Evolutionary conservation across 169 alveolate species (phyloP), one percentile per base, ranked within the genome.

Genomic region (Plasmodium inui): DNA sequence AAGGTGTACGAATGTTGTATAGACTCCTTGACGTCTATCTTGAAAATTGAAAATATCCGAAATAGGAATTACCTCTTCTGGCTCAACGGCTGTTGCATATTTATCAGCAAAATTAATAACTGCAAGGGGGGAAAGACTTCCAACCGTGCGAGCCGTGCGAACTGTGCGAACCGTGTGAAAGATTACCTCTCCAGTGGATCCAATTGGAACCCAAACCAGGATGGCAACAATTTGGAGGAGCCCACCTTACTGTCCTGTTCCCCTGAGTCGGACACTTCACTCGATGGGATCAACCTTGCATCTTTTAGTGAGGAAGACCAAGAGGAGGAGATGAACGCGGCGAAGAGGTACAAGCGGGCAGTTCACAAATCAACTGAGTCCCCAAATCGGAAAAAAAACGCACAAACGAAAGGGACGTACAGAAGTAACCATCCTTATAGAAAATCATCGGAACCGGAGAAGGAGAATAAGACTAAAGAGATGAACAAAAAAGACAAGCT

Each of bases 21-120:
- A 2, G 95, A 91, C n/a, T 91, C 95, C 12, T 82, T 91, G 37
- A 39, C 72, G 2, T 91, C 95, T 34, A 91, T 91, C 83, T 30
- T 91, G 57, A 80, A 82, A 81, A 82, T 91, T 53, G 95, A 91
- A 81, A 91, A 80, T 46, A 82, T 91, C 28, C 9, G 92, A 55
- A 91, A 91, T 82, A 80, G 74, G 83, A 82, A 91, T 44, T 91
- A 91, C 76, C 70, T 91, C 32, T 91, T 91, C 34, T 91, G 95
- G 95, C 80, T 91, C 19, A 91, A 91, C 74, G 95, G 92, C 2
- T 91, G 92, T 44, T 82, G 86, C 26, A 71, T 91, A 72, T 91
- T 91, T 44, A 91, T 91, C 28, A 82, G 92, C 41, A 80, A 80
- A 91, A 91, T 91, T 72, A 91, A 91, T 55, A 91, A 82, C 83